phyloP scores from a whole-genome alignment of 1,284 basidiomycete genomes.

The Ceratobasidium sp. region DNA sequence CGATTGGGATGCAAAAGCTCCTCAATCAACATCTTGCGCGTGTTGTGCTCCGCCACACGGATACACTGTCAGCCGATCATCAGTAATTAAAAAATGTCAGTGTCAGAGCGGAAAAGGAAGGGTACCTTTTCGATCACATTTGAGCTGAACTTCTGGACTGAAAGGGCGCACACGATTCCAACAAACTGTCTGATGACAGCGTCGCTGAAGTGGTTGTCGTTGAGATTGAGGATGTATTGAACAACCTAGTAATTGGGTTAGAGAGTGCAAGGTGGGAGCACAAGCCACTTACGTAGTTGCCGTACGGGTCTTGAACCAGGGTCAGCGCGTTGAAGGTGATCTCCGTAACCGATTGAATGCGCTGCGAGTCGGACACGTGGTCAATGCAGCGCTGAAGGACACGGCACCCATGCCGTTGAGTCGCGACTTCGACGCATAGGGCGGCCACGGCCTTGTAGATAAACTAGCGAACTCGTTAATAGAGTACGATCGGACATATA shows the following conservation, averaged over 20 bases:
- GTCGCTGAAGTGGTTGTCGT: slow-evolving; percentile 97
- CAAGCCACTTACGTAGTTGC: slow-evolving; percentile 78
- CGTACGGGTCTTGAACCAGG: slow-evolving; percentile 98
- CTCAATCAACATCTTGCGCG: slow-evolving; percentile 93
- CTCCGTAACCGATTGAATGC: slow-evolving; percentile 96
- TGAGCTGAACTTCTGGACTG: slow-evolving; percentile 98
- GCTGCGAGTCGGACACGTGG: slow-evolving; percentile 95
- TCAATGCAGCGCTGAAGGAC: slow-evolving; percentile 99
- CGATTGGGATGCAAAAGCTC: slow-evolving; percentile 94
- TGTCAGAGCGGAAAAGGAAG: slow-evolving; percentile 18
- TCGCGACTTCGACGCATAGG: slow-evolving; percentile 99
- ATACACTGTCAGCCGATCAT: slow-evolving; percentile 73
- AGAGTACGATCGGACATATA: slow-evolving; percentile 36
- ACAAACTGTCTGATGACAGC: slow-evolving; percentile 97
- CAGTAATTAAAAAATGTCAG: slow-evolving; percentile 28
- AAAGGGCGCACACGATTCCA: slow-evolving; percentile 96
- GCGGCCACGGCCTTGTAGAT: slow-evolving; percentile 99
- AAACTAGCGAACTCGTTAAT: slow-evolving; percentile 66
- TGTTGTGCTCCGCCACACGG: slow-evolving; percentile 93
- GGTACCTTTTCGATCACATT: slow-evolving; percentile 91
- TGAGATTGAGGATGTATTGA: slow-evolving; percentile 97
- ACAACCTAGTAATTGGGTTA: slow-evolving; percentile 68
- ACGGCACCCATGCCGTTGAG: slow-evolving; percentile 98
- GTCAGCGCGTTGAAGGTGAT: slow-evolving; percentile 99
- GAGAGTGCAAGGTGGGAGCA: background rate